These are phyloP conservation scores for Glutinoglossum americanum DNA, from an alignment of 495 filamentous ascomycete species.

Conservation along the genomic window DNA sequence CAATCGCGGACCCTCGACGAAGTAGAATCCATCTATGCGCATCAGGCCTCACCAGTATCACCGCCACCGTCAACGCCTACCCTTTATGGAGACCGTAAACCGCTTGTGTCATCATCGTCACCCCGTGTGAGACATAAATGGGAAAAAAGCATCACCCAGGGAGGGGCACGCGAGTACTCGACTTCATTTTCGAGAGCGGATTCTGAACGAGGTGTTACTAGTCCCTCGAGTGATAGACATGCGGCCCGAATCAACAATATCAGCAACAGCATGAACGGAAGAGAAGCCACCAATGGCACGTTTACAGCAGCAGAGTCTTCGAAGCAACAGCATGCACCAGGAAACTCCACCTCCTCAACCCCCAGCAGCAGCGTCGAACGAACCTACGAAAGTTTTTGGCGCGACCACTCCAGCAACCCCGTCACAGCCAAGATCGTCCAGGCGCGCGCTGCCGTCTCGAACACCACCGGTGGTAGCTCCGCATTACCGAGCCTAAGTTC, in stretches of 20 bases:
- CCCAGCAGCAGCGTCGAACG: constrained; percentile 11
- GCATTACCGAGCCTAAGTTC: background rate
- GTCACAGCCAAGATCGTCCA: background rate
- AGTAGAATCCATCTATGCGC: constrained; percentile 44
- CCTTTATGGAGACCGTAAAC: background rate
- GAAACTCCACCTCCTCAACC: constrained; percentile 12
- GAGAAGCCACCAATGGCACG: background rate
- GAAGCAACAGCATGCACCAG: constrained; percentile 5
- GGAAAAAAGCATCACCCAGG: background rate
- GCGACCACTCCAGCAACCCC: constrained; percentile 13
- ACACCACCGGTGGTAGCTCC: background rate
- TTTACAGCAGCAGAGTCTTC: constrained; percentile 3
- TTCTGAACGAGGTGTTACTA: background rate
- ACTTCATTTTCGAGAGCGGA: background rate
- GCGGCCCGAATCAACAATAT: constrained; percentile 2
- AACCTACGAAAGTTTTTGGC: constrained; percentile 26
- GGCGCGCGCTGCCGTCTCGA: background rate
- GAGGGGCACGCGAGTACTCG: constrained; percentile 2
- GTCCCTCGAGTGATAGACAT: background rate
- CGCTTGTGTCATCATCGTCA: background rate
- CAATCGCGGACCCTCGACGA: constrained; percentile 47
- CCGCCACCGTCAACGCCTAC: background rate
- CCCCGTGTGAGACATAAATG: background rate
- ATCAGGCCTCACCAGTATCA: constrained; percentile 33
- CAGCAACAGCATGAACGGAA: background rate